Base-by-base conservation (phyloP, 164 flowering plant genomes). In the Liquidambar formosana region DNA sequence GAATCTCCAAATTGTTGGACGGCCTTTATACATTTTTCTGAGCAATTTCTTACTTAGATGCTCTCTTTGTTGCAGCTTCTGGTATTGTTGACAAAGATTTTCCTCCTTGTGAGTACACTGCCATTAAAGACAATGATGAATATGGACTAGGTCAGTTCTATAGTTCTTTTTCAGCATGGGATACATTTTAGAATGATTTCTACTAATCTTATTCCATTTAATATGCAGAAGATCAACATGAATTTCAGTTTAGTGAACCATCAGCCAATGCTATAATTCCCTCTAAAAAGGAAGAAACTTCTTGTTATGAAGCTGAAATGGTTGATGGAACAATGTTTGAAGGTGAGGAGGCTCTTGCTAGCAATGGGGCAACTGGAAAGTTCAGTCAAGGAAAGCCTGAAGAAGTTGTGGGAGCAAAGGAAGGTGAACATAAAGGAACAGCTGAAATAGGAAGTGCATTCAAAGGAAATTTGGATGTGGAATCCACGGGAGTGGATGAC, bases 41-140 rank as follows among this genome's bases (percentile, higher is more conserved):
- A 10, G 60, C 12, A 57, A n/a, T 27, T 8, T 53, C 41, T 43
- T 10, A 53, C 49, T 33, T 52, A 15, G n/a, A 28, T 52, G 25
- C 16, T 14, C 10, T 65, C n/a, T 28, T 65, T 41, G 47, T 38
- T 53, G 44, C 68, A 66, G 68, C 60, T 41, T 28, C 60, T n/a
- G 45, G 23, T 15, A 38, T 38, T 51, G 26, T 54, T 53, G 45
- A 38, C n/a, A 46, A 38, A 28, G 22, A 28, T 41, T 0, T 14
- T 15, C 48, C 12, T 2, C n/a, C 48, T 43, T 61, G 64, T 61
- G 48, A 23, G 57, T 10, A 54, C 26, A 22, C 26, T 54, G 13
- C 22, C 26, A 5, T 54, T 25, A 54, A 47, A 62, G 51, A 21
- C 44, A 43, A 45, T 19, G 11, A 19, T 41, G 22, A 38, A n/a